Evolutionary conservation across 2,329 filamentous ascomycete species (phyloP), one percentile per base, ranked within the genome.

Genomic region (Beauveria brongniartii): DNA sequence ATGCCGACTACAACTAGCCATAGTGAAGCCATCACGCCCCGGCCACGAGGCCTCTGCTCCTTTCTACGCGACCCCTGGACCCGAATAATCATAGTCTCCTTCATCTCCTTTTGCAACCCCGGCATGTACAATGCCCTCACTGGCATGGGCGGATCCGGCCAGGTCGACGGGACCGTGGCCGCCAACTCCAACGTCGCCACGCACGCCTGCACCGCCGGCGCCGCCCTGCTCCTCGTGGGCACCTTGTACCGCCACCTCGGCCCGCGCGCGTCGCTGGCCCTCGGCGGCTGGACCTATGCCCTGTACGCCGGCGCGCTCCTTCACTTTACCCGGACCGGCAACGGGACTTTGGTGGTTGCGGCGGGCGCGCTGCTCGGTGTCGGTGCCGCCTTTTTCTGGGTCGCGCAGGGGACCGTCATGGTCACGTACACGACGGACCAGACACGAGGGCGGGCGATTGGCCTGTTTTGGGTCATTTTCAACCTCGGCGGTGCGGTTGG

Each of bases 401-500:
- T 44, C 18, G 55, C 55, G 7, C 55, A 58, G 46, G 55, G 55
- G 12, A 43, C 46, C 9, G 43, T 59, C 40, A 59, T 59, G 55
- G 47, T 51, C 37, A 24, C 46, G 1, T 59, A 59, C 22, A 47
- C 55, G 18, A 40, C 24, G 9, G 46, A 50, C 14, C 12, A 12
- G 16, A 28, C 75, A 55, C 77, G 76, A 62, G 77, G 76, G 6
- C 73, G 75, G 16, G 73, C 74, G 34, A 77, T 78, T 51, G 75
- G 74, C 46, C 67, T 69, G 3, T 79, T 79, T 65, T 78, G 77
- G 77, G 69, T 78, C 61, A 75, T 79, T 60, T 78, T 79, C 68
- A 79, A 78, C 40, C 70, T 78, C 2, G 77, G 77, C 37, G 75
- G 75, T n/a, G 75, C 72, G 18, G 72, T 79, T 30, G 77, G 77